Percentiles rank a stretch among this genome's conserved stretches.
Conservation (phyloP, 2,329 filamentous ascomycete species). For the Periconia macrospinosa region DNA sequence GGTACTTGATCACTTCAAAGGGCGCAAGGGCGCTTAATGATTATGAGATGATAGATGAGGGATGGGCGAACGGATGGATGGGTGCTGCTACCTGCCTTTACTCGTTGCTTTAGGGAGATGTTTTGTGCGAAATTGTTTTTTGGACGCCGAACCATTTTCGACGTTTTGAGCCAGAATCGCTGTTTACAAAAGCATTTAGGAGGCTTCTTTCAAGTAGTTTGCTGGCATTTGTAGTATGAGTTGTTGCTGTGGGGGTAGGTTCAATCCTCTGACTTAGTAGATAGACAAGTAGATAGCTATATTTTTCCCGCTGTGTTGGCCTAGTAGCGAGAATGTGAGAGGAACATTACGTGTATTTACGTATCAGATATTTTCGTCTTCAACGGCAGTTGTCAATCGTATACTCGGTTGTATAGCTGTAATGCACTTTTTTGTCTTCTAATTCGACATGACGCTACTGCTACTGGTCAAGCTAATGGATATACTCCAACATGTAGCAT, state of each 20-base stretch:
- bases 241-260: not conserved
- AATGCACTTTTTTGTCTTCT: too few species aligned
- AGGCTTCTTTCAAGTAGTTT: not conserved
- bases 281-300: not conserved
- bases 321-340: not conserved
- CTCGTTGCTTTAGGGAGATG: not conserved
- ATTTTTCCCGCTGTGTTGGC: not conserved
- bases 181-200: too few species aligned
- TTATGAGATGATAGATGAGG: not conserved
- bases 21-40: not conserved
- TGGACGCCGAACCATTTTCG: too few species aligned
- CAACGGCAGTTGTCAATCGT: too few species aligned
- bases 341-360: too few species aligned
- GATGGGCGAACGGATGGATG: not conserved
- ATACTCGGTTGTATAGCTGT: too few species aligned
- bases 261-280: not conserved
- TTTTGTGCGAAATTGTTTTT: too few species aligned
- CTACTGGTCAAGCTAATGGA: too few species aligned
- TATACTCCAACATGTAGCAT: too few species aligned
- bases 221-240: not conserved
- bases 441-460: too few species aligned
- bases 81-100: not conserved
- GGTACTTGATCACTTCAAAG: not conserved
- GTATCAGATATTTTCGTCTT: too few species aligned
- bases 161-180: too few species aligned